Evolutionary conservation across 805 yeast species (phyloP).

Genomic region (Diddensiella santjacobensis): DNA sequence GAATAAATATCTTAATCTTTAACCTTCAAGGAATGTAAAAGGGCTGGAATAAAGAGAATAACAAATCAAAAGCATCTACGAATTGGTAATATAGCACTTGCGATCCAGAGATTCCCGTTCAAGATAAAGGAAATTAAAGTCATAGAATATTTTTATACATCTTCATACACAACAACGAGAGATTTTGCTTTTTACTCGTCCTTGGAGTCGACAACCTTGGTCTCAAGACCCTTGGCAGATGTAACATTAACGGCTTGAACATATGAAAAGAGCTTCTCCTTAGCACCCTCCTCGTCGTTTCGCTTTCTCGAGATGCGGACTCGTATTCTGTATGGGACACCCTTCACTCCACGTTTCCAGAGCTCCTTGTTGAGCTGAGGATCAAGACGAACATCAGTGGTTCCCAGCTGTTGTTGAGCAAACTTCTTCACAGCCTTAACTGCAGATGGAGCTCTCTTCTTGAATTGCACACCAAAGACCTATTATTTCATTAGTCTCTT

Average conservation of each 20-base stretch:
- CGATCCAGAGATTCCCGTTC: too few relatives aligned
- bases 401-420: constrained; percentile 98
- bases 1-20: too few relatives aligned
- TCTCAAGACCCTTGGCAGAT: constrained; percentile 94
- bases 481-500: constrained; percentile 27
- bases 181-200: constrained; percentile 28
- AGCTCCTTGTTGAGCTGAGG: constrained; percentile 97
- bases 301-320: constrained; percentile 98
- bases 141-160: constrained; percentile 1
- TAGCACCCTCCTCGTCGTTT: constrained; percentile 99
- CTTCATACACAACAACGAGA: not conserved
- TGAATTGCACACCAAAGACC: constrained; percentile 98
- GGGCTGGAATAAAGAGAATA: too few relatives aligned
- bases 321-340: constrained; percentile 97
- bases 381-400: constrained; percentile 97
- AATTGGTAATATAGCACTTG: too few relatives aligned
- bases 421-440: constrained; percentile 99
- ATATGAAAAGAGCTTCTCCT: constrained; percentile 94
- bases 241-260: constrained; percentile 97
- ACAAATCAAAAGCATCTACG: too few relatives aligned
- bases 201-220: constrained; percentile 91
- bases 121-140: too few relatives aligned
- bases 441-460: constrained; percentile 99
- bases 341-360: constrained; percentile 99
- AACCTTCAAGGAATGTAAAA: too few relatives aligned